These are phyloP conservation scores for Aquilaria agallochum DNA, from an alignment of 441 rosid genomes.

Conservation along the genomic window DNA sequence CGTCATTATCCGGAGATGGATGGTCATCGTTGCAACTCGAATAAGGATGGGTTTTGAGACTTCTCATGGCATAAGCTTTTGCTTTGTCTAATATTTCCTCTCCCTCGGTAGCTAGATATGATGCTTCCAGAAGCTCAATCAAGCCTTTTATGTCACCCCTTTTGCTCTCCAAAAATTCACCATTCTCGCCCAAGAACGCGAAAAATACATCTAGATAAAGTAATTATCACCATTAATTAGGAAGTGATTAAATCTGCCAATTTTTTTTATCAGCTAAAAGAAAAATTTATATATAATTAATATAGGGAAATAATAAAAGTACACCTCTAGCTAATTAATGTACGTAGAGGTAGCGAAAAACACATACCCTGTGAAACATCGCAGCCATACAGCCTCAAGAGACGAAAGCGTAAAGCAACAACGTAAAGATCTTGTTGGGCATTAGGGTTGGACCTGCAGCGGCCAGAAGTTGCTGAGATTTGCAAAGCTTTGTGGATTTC, in stretches of 20 bases:
- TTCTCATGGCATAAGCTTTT: constrained; percentile 15
- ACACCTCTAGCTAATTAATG: no score
- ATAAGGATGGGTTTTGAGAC: constrained; percentile 7
- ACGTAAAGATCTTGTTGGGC: constrained; percentile 19
- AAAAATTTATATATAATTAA: background rate
- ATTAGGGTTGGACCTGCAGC: background rate
- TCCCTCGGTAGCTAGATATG: constrained; percentile 28
- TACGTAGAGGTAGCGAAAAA: background rate
- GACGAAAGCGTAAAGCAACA: constrained; percentile 34
- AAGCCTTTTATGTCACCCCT: constrained; percentile 21
- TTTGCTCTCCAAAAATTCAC: constrained; percentile 8
- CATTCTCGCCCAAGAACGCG: constrained; percentile 23
- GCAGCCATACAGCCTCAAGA: constrained; percentile 39
- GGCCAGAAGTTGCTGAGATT: constrained; percentile 8
- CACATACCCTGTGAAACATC: constrained; percentile 37
- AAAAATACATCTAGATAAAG: constrained; percentile 27
- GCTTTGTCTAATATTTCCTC: constrained; percentile 34
- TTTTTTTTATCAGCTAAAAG: background rate
- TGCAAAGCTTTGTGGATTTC: constrained; percentile 29
- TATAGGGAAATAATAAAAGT: background rate
- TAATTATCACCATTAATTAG: no score
- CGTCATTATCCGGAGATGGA: background rate
- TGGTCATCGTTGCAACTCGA: constrained; percentile 2
- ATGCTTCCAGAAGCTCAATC: constrained; percentile 41
- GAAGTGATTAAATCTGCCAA: no score